Evolutionary conservation across 495 filamentous ascomycete species (phyloP), one percentile per base, ranked within the genome.

Genomic region (Penicillium desertorum): DNA sequence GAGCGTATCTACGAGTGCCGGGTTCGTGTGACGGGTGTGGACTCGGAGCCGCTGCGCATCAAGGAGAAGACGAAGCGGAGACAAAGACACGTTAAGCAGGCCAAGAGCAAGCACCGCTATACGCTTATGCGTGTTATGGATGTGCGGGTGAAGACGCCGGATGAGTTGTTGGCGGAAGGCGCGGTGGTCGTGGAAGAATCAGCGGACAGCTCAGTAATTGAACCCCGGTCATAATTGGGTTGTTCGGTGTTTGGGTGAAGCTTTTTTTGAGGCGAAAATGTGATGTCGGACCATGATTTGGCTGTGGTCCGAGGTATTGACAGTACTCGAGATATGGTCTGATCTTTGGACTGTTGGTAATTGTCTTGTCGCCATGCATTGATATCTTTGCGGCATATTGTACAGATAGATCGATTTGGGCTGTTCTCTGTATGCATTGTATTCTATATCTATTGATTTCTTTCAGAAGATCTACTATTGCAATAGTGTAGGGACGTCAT

Each of bases 11-110:
- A 91, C 62, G 86, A 88, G 70, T 96, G 91, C 72, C 81, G 92
- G 47, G 90, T 92, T 3, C 81, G 85, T 39, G 91, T 98, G n/a
- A 79, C 91, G 54, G 92, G 90, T 10, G 84, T 88, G 29, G 96
- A 98, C 73, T 75, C 81, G 32, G 94, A 98, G 81, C 95, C 95
- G 44, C 71, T 96, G 81, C 77, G 91, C 56, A 69, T 90, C 54
- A 88, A 89, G 77, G 83, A 91, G 80, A 98, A 98, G 88, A 98
- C 88, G 65, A 97, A 97, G 85, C 73, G 86, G 74, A 85, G 94
- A 77, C 83, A 87, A 67, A 79, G 95, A 67, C 84, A 85, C 64
- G 80, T 84, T 11, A 88, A 85, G 78, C 79, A 69, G 37, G 86
- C 92, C 16, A 82, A 73, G 71, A 97, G 89, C 76, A 96, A 98